Evolutionary conservation across 2,329 filamentous ascomycete species (phyloP).

Genomic region (Oidium heveae): DNA sequence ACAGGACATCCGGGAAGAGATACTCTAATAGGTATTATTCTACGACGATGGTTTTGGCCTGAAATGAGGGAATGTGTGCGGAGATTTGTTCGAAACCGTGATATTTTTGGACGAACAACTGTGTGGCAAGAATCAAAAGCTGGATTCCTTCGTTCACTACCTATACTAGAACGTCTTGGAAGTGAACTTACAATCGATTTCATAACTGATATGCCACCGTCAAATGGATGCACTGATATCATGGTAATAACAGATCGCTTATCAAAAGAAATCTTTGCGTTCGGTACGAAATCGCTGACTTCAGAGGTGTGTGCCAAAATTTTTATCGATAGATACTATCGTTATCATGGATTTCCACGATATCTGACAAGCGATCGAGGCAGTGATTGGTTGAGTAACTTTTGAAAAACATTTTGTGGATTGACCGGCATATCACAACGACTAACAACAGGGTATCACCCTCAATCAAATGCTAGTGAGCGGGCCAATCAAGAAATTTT

Average conservation of each 20-base stretch:
- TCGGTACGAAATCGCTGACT: not conserved
- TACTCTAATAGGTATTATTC: not conserved
- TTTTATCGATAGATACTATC: not conserved
- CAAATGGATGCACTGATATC: not conserved
- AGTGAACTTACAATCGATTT: not conserved
- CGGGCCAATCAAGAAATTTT: not conserved
- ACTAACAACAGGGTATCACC: not conserved
- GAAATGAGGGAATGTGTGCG: not conserved
- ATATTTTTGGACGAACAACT: not conserved
- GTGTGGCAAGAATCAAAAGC: not conserved
- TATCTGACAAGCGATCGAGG: not conserved
- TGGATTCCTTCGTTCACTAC: not conserved
- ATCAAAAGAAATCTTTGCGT: not conserved
- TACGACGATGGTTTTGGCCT: not conserved
- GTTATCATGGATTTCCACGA: not conserved
- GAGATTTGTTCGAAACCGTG: not conserved
- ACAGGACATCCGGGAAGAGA: not conserved
- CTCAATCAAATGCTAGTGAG: not conserved
- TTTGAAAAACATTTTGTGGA: not conserved
- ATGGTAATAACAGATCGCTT: not conserved
- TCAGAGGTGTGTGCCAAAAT: not conserved
- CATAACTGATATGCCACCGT: no score
- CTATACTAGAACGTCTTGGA: not conserved
- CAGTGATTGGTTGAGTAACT: not conserved
- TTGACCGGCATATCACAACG: not conserved